Evolutionary conservation across 495 filamentous ascomycete species (phyloP).

Genomic region (Entonaema liquescens): DNA sequence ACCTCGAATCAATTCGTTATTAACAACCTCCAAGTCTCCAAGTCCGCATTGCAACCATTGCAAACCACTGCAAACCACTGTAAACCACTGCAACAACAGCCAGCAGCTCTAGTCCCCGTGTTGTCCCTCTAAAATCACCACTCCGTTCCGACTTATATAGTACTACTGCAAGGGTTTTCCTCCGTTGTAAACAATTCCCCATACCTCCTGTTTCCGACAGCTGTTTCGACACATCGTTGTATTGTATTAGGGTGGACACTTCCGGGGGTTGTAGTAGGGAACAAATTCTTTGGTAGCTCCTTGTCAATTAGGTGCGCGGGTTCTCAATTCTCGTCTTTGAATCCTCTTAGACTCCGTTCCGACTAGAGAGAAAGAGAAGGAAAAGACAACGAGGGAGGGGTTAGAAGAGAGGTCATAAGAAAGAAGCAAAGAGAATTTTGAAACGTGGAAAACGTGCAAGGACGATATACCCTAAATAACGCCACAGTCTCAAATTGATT

Average conservation of each 20-base stretch:
- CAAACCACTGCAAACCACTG: too few species aligned
- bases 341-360: not conserved
- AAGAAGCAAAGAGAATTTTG: slow-evolving; percentile 22
- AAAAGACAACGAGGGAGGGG: slow-evolving; percentile 4
- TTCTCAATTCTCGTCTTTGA: slow-evolving; percentile 1
- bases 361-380: slow-evolving; percentile 1
- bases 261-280: slow-evolving; percentile 19
- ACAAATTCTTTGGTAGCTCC: slow-evolving; percentile 11
- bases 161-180: not conserved
- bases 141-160: not conserved
- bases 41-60: not conserved
- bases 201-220: not conserved
- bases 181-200: not conserved
- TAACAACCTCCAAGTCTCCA: slow-evolving; percentile 12
- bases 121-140: not conserved
- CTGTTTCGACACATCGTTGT: slow-evolving; percentile 4
- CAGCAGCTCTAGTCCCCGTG: not conserved
- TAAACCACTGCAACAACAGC: too few species aligned
- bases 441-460: slow-evolving; percentile 9
- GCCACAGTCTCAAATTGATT: slow-evolving; percentile 34
- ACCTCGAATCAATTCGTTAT: slow-evolving; percentile 29
- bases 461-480: slow-evolving; percentile 27
- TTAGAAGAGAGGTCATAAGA: not conserved
- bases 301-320: slow-evolving; percentile 13
- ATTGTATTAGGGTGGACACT: slow-evolving; percentile 8